Percentiles rank a stretch among this genome's conserved stretches.
Conservation (phyloP, 208 protist species). For the Trichomonas gallinae region DNA sequence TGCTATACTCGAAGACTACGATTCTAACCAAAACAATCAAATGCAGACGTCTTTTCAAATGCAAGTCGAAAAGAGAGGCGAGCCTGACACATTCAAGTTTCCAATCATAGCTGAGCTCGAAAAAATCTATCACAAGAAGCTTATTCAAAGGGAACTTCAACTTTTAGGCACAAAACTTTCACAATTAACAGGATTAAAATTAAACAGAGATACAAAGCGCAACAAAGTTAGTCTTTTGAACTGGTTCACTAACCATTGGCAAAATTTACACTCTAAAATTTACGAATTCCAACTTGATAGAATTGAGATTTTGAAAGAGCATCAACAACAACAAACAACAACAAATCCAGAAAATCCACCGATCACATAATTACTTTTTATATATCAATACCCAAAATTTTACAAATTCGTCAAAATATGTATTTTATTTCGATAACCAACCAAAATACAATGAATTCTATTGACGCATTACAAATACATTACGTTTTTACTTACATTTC, state of each 20-base stretch:
- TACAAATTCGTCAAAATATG: no score
- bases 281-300: not conserved
- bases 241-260: not conserved
- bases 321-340: no score
- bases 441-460: no score
- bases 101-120: not conserved
- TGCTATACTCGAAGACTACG: not conserved
- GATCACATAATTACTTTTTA: no score
- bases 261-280: not conserved
- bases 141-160: not conserved
- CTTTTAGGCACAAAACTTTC: not conserved
- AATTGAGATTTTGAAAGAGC: no score
- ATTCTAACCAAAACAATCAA: not conserved
- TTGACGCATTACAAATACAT: no score
- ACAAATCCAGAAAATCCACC: no score
- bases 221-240: not conserved
- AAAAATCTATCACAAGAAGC: not conserved
- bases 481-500: no score
- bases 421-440: no score
- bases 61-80: not conserved
- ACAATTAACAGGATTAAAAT: not conserved
- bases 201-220: not conserved
- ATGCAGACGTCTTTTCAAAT: not conserved
- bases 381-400: no score
- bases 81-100: not conserved